A percentile compares a stretch with the other conserved stretches of the same genome.
Evolutionary conservation across 805 yeast genomes (phyloP).

Genomic region (Nakazawaea populi): DNA sequence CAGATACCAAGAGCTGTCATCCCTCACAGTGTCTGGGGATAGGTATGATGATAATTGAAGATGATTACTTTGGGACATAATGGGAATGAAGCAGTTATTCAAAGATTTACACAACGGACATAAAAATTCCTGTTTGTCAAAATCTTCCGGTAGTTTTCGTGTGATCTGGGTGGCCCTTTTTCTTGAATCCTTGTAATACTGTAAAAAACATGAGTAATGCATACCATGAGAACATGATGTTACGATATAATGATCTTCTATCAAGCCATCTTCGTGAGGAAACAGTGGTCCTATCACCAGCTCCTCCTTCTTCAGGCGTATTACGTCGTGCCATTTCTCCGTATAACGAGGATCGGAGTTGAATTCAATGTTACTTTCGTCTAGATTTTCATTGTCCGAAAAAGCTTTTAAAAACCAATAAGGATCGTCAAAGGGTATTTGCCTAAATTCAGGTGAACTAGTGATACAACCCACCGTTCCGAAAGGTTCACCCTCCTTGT

Average conservation of each 20-base stretch:
- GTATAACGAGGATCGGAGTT: background rate
- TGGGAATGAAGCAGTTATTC: slow-evolving; percentile 78
- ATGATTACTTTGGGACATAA: slow-evolving; percentile 50
- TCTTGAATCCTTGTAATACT: slow-evolving; percentile 52
- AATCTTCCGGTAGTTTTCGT: slow-evolving; percentile 63
- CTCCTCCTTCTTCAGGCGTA: slow-evolving; percentile 29
- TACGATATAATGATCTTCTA: slow-evolving; percentile 42
- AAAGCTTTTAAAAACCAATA: slow-evolving; percentile 66
- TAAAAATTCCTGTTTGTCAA: slow-evolving; percentile 63
- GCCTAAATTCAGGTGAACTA: slow-evolving; percentile 53
- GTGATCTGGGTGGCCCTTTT: slow-evolving; percentile 67
- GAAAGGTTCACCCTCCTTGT: slow-evolving; percentile 59
- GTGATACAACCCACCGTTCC: slow-evolving; percentile 67
- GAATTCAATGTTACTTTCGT: slow-evolving; percentile 14
- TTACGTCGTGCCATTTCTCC: slow-evolving; percentile 31
- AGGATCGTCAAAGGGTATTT: slow-evolving; percentile 54
- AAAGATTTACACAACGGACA: slow-evolving; percentile 91
- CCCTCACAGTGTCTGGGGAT: background rate
- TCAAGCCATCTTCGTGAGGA: slow-evolving; percentile 30
- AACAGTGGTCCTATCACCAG: slow-evolving; percentile 70
- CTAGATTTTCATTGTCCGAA: slow-evolving; percentile 41
- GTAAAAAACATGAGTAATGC: slow-evolving; percentile 73
- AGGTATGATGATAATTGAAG: slow-evolving; percentile 18
- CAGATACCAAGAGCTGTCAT: slow-evolving; percentile 9
- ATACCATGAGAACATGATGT: slow-evolving; percentile 92